Percentiles rank a stretch among this genome's conserved stretches.
Conservation (phyloP, 371 early-diverging fungal species). For the Saksenaea vasiformis region DNA sequence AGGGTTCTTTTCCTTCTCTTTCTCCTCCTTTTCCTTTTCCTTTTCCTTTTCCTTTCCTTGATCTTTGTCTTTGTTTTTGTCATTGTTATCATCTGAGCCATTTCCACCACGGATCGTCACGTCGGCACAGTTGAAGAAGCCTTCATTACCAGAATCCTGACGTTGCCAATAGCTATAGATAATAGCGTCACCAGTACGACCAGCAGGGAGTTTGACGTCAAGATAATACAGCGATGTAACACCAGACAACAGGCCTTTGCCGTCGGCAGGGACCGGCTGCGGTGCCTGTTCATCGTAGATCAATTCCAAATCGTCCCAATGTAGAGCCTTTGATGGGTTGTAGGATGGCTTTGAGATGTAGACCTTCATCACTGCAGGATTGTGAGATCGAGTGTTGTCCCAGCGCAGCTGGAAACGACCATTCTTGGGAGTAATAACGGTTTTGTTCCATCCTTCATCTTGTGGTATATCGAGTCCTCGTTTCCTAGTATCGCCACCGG, state of each 20-base stretch:
- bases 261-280: not conserved
- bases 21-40: not conserved
- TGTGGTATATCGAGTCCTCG: not conserved
- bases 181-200: conserved; percentile 2
- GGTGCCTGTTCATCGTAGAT: not conserved
- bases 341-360: conserved; percentile 4
- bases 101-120: not conserved
- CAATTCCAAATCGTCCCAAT: not conserved
- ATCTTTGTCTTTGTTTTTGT: not conserved
- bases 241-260: not conserved
- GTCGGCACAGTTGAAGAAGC: conserved; percentile 8
- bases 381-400: conserved; percentile 1
- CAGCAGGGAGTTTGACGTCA: not conserved
- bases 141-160: not conserved
- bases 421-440: not conserved
- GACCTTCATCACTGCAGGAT: not conserved
- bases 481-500: not conserved
- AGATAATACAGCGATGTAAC: conserved; percentile 2
- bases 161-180: conserved; percentile 4
- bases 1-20: conserved; percentile 40
- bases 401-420: not conserved
- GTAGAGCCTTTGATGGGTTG: not conserved
- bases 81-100: not conserved
- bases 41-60: not conserved
- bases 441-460: not conserved